These are phyloP conservation scores for Dioscorea cayenensis DNA, from an alignment of 116 monocot species.

Conservation along the genomic window DNA sequence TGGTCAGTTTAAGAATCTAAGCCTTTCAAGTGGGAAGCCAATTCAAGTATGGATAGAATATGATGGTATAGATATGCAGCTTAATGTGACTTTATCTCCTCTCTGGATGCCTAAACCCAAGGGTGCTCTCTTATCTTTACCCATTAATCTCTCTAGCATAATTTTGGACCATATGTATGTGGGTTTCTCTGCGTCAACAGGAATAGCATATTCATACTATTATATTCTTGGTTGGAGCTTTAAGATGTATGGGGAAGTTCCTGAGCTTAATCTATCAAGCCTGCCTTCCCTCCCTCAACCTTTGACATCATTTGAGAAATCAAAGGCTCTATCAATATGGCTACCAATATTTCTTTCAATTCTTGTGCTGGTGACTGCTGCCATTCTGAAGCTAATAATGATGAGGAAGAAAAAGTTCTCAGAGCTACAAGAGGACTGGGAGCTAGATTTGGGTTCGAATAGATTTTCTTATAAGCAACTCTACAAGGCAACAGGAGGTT, in stretches of 20 bases:
- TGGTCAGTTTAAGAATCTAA: slow-evolving; percentile 19
- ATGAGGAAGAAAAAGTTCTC: slow-evolving; percentile 1
- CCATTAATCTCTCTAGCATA: slow-evolving; percentile 13
- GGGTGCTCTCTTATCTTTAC: slow-evolving; percentile 14
- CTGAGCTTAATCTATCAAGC: slow-evolving; percentile 9
- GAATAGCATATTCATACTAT: slow-evolving; percentile 6
- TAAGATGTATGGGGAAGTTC: slow-evolving; percentile 21
- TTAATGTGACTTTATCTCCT: slow-evolving; percentile 27
- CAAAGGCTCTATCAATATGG: not conserved
- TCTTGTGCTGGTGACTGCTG: not conserved
- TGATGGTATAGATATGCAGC: slow-evolving; percentile 7
- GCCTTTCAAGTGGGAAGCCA: slow-evolving; percentile 18
- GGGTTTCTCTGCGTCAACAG: slow-evolving; percentile 20
- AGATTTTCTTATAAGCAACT: slow-evolving; percentile 30
- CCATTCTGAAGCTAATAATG: not conserved
- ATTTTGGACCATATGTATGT: slow-evolving; percentile 17
- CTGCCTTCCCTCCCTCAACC: slow-evolving; percentile 22
- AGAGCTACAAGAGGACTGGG: slow-evolving; percentile 9
- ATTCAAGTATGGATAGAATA: slow-evolving; percentile 39
- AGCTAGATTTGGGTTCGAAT: slow-evolving; percentile 12
- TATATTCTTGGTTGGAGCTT: slow-evolving; percentile 46
- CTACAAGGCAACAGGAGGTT: slow-evolving; percentile 23
- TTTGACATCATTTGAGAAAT: not conserved
- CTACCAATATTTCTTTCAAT: not conserved
- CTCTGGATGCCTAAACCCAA: slow-evolving; percentile 14